Evolutionary conservation across 306 rosid species (phyloP).

Genomic region (Pyrus pyrifolia): DNA sequence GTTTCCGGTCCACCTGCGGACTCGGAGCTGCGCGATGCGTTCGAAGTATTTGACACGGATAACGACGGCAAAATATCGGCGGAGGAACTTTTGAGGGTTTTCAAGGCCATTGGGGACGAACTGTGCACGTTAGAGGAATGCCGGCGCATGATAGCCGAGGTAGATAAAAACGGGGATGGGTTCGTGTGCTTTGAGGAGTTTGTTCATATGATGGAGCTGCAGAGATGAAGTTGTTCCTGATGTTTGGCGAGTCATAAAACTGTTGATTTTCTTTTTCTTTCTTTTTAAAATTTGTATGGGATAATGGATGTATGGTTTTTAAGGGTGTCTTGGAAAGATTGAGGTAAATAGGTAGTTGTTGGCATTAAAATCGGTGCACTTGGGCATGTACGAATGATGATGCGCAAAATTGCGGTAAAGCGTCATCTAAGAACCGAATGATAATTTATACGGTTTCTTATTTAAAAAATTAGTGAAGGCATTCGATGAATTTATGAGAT

Average conservation of each 20-base stretch:
- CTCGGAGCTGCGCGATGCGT: conserved; percentile 49
- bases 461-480: no score
- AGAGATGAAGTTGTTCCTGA: conserved; percentile 18
- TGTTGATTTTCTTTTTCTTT: background rate
- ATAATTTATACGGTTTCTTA: no score
- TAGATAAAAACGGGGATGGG: conserved; percentile 69
- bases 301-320: background rate
- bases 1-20: conserved; percentile 17
- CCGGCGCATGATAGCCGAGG: conserved; percentile 81
- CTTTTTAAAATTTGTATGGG: background rate
- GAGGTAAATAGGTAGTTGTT: background rate
- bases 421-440: no score
- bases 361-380: no score
- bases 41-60: conserved; percentile 65
- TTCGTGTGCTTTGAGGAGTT: conserved; percentile 93
- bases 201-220: conserved; percentile 76
- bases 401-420: no score
- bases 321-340: background rate
- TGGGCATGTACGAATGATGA: no score
- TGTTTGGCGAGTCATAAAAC: background rate
- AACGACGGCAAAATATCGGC: conserved; percentile 82
- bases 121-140: conserved; percentile 85
- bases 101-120: conserved; percentile 63
- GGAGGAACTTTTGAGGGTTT: conserved; percentile 65
- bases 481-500: no score